Base-by-base conservation (phyloP, 164 flowering plant species). In the Aristolochia californica region DNA sequence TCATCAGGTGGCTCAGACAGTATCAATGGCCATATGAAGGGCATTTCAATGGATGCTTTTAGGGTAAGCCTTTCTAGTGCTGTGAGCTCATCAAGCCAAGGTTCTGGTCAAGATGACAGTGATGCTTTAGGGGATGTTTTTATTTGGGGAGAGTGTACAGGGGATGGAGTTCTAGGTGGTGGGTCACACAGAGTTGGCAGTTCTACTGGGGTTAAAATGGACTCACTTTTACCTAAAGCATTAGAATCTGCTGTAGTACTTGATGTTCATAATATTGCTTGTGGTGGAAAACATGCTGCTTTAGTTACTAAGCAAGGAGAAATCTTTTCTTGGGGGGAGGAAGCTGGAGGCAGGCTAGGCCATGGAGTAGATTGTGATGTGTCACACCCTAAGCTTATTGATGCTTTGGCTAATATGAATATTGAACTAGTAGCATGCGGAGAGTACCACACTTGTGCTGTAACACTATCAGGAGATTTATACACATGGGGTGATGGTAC, bases 351-450 rank as follows among this genome's bases (percentile, higher is more conserved):
- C 63, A 82, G 97, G 77, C 91, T 93, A 69, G 99, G 99, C 45
- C 99, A 93, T 76, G 99, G 99, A 67, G 85, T 93, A 47, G 97
- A 93, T 69, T 72, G 91, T 72, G 97, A 89, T 76, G 97, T 89
- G 55, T 65, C 75, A 64, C 94, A 93, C 61, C 99, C 99, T 60
- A 93, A 93, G 71, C 91, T 93, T 58, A 81, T 93, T 65, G 95
- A 89, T 65, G 64, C 97, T 56, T 94, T 93, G 38, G 72, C 86
- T 45, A 80, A 60, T 70, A 79, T 75, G 4, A 89, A 84, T 59
- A 79, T 93, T 71, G 99, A 93, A 65, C 83, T 93, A 60, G 85
- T 87, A 66, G 96, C 97, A 62, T 93, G 98, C 67, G 97, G 99
- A 47, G 99, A 93, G 67, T 77, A 81, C 65, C 97, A 93, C 69